Percentiles rank a stretch among this genome's conserved stretches.
phyloP scores from a whole-genome alignment of 2,329 filamentous ascomycete species.

The Paradendryphiella salina region DNA sequence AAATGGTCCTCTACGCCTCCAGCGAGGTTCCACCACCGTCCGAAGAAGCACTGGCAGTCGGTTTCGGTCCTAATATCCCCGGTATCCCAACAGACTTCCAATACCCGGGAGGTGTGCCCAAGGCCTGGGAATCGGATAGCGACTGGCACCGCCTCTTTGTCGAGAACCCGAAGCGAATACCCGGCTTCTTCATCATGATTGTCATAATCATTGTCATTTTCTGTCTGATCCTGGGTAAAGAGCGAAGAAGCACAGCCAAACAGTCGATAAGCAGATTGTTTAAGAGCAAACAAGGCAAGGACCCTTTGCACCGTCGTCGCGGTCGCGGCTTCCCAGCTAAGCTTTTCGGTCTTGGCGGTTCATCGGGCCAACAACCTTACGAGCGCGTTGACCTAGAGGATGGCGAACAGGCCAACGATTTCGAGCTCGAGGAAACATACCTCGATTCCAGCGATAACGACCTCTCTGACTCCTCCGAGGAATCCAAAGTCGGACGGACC shows the following conservation, averaged over 20 bases:
- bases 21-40: constrained; percentile 75
- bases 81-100: constrained; percentile 78
- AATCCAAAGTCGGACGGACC: constrained; percentile 60
- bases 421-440: constrained; percentile 63
- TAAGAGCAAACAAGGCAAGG: constrained; percentile 49
- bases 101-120: constrained; percentile 64
- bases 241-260: constrained; percentile 65
- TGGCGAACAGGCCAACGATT: constrained; percentile 68
- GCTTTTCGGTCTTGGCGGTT: constrained; percentile 59
- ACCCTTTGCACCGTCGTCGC: constrained; percentile 44
- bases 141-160: constrained; percentile 66
- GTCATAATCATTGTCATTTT: constrained; percentile 69
- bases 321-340: constrained; percentile 54
- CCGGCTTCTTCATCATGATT: constrained; percentile 76
- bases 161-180: constrained; percentile 66
- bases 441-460: constrained; percentile 64
- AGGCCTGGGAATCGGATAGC: constrained; percentile 55
- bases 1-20: constrained; percentile 92
- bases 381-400: constrained; percentile 76
- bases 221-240: constrained; percentile 78
- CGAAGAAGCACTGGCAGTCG: constrained; percentile 71
- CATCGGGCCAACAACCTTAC: constrained; percentile 58
- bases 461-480: constrained; percentile 62
- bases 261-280: constrained; percentile 57
- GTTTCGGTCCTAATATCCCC: constrained; percentile 84